phyloP scores from a whole-genome alignment of 176 grass and related monocot genomes.

The Saccharum spontaneum region DNA sequence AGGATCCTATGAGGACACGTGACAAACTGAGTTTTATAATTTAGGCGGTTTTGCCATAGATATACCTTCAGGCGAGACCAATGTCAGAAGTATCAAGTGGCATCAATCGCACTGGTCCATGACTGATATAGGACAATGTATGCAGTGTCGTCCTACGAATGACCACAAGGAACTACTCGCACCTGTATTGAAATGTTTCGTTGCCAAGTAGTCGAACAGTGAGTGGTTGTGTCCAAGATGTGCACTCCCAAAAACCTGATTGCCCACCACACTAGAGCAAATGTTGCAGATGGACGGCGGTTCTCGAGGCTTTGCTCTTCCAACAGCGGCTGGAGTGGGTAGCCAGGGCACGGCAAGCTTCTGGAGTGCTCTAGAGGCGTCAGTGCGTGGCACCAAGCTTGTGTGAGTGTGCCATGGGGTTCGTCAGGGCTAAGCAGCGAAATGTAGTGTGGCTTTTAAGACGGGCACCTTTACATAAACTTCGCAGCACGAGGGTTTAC shows the following conservation, averaged over 20 bases:
- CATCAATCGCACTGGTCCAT: not conserved
- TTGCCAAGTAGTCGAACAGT: not conserved
- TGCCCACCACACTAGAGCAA: not conserved
- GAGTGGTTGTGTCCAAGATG: not conserved
- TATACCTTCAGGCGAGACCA: not conserved
- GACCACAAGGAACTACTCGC: not conserved
- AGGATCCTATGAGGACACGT: not conserved
- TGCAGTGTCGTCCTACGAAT: not conserved
- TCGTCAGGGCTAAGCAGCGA: too few relatives aligned
- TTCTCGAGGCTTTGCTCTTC: too few relatives aligned
- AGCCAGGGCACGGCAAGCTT: too few relatives aligned
- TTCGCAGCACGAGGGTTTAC: too few relatives aligned
- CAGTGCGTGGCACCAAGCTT: too few relatives aligned
- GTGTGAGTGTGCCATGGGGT: too few relatives aligned
- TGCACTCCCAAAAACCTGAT: not conserved
- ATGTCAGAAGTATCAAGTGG: not conserved
- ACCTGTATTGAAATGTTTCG: not conserved
- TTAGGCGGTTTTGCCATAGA: not conserved
- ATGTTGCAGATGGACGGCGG: too few relatives aligned
- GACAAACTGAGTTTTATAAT: not conserved
- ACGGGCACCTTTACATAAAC: too few relatives aligned
- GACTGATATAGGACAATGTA: not conserved
- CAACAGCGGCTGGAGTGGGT: too few relatives aligned
- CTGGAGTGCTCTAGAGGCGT: too few relatives aligned
- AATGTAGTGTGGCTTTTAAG: too few relatives aligned